These are phyloP conservation scores for Rosa lucieae DNA, from an alignment of 306 rosid species.

Conservation along the genomic window DNA sequence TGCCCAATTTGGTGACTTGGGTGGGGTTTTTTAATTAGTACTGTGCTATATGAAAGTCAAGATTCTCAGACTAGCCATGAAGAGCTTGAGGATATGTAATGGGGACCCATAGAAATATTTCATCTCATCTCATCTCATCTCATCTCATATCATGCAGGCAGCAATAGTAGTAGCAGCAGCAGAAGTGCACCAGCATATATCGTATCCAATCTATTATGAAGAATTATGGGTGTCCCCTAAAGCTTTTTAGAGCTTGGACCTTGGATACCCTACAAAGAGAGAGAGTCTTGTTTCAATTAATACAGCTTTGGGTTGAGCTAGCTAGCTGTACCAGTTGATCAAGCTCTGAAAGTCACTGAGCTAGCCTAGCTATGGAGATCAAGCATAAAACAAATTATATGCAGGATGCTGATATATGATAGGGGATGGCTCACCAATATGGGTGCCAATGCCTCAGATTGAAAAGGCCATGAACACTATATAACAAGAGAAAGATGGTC, in stretches of 20 bases:
- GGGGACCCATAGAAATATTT: slow-evolving; percentile 35
- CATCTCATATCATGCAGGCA: slow-evolving; percentile 18
- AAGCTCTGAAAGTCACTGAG: slow-evolving; percentile 17
- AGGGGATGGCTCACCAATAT: slow-evolving; percentile 7
- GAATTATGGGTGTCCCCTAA: slow-evolving; percentile 40
- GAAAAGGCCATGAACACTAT: neutral
- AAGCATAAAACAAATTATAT: neutral
- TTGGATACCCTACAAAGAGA: slow-evolving; percentile 42
- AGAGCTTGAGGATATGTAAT: slow-evolving; percentile 10
- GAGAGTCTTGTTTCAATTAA: neutral
- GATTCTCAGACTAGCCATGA: slow-evolving; percentile 35
- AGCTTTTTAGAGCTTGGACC: slow-evolving; percentile 36
- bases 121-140: slow-evolving; percentile 12
- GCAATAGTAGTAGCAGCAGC: neutral
- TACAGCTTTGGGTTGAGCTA: slow-evolving; percentile 17
- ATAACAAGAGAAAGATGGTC: slow-evolving; percentile 11
- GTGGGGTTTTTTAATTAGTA: slow-evolving; percentile 4
- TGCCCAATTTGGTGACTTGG: neutral
- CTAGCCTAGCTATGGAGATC: neutral
- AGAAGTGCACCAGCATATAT: slow-evolving; percentile 17
- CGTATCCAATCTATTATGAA: slow-evolving; percentile 34
- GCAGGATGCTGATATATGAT: neutral
- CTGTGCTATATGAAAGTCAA: slow-evolving; percentile 26
- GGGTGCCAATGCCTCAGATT: slow-evolving; percentile 4
- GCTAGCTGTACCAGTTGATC: slow-evolving; percentile 11